Conservation (phyloP, 495 filamentous ascomycete species). For the Xylaria nigripes region DNA sequence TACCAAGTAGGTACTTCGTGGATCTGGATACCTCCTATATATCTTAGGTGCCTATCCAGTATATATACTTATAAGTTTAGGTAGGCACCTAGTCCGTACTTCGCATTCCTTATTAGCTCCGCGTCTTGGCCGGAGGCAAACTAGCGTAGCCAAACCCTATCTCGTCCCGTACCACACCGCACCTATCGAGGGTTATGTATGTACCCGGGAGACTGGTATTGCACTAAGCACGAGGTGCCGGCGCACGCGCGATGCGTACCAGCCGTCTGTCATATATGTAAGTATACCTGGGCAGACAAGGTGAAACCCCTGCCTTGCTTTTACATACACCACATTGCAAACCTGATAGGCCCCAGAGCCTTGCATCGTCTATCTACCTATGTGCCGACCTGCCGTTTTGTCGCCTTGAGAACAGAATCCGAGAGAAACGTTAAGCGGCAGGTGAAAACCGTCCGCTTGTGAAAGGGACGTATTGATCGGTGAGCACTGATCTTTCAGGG, state of each 20-base stretch:
- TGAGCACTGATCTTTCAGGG: too few species aligned
- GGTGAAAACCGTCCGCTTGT: conserved; percentile 2
- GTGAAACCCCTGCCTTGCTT: conserved; percentile 6
- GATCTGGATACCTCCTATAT: too few species aligned
- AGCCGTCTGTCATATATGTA: conserved; percentile 17
- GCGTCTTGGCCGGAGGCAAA: conserved; percentile 10
- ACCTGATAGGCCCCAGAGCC: conserved; percentile 9
- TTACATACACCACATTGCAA: not conserved
- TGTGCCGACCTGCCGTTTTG: conserved; percentile 9
- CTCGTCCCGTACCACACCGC: not conserved
- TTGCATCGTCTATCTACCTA: not conserved
- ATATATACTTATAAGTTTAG: too few species aligned
- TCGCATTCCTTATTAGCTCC: too few species aligned
- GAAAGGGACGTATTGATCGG: conserved; percentile 4
- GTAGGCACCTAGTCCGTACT: too few species aligned
- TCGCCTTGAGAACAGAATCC: conserved; percentile 4
- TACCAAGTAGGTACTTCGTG: too few species aligned
- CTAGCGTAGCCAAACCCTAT: not conserved
- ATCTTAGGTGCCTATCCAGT: too few species aligned
- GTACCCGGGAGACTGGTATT: conserved; percentile 15
- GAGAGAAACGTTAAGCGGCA: conserved; percentile 12
- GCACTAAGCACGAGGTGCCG: conserved; percentile 17
- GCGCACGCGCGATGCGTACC: conserved; percentile 13
- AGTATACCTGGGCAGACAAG: too few species aligned
- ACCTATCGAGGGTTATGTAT: not conserved